phyloP scores from a whole-genome alignment of 805 yeast genomes.

The Cyberlindnera meyerae region DNA sequence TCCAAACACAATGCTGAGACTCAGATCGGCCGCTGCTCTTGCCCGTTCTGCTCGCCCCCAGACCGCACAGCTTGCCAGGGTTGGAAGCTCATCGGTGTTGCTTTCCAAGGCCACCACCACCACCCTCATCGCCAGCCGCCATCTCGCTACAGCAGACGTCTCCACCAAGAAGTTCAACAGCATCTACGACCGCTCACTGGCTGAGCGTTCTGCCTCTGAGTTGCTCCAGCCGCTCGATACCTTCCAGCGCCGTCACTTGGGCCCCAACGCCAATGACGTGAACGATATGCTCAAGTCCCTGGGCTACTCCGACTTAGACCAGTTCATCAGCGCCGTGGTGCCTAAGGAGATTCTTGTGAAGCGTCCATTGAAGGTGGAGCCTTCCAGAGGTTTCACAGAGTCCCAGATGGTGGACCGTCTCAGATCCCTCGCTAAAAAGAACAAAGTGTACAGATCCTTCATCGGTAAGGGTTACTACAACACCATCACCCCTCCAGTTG shows the following conservation, averaged over 20 bases:
- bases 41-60: constrained; percentile 1
- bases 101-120: neutral
- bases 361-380: constrained; percentile 63
- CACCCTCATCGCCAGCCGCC: neutral
- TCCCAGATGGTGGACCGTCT: constrained; percentile 70
- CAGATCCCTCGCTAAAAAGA: constrained; percentile 64
- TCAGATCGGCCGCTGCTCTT: constrained; percentile 4
- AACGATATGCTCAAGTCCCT: constrained; percentile 58
- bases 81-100: neutral
- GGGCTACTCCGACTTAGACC: constrained; percentile 62
- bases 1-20: constrained; percentile 2
- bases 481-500: constrained; percentile 84
- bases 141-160: constrained; percentile 42
- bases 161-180: constrained; percentile 47
- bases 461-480: constrained; percentile 96
- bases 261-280: constrained; percentile 66
- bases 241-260: constrained; percentile 87
- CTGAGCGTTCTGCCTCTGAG: constrained; percentile 8
- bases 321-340: constrained; percentile 66
- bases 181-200: constrained; percentile 40
- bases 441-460: constrained; percentile 65
- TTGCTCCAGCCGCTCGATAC: constrained; percentile 56
- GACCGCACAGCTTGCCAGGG: no score
- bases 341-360: constrained; percentile 72
- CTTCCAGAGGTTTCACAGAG: constrained; percentile 74